Evolutionary conservation across 768 basidiomycete species (phyloP), one percentile per base, ranked within the genome.

Genomic region (Phanerochaete carnosa): DNA sequence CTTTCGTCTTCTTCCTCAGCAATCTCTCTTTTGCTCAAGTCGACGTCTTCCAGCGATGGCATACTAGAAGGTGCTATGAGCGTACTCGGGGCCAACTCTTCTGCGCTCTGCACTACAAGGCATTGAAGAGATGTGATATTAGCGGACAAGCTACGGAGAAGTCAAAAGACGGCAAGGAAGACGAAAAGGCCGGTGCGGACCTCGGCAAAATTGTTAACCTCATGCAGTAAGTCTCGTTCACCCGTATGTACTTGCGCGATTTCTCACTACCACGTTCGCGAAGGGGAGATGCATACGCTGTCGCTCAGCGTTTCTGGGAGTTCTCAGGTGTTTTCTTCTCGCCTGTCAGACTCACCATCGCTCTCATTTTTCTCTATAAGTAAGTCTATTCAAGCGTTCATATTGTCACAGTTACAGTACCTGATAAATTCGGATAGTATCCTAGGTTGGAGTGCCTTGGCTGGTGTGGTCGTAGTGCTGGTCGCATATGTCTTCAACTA

Each of bases 371-470:
- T 71, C 77, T 93, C 3, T 90, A 92, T 71, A 79, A 82, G 90
- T 89, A 62, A 67, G 83, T 71, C 6, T 26, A 7, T 11, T 11
- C 5, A 4, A 19, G 26, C 23, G 6, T 45, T 4, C 46, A n/a
- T n/a, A n/a, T n/a, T n/a, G 22, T 26, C 43, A 16, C 29, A 54
- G 32, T 55, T 9, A 37, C 22, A 19, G 50, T 12, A 57, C 23
- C 25, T 55, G 37, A 37, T 58, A 66, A 25, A 63, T 49, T 51
- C 58, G 25, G 28, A 19, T n/a, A 92, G 89, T 35, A 75, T 92
- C 37, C 78, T 93, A 28, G 92, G 92, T 5, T 91, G 89, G 87
- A 87, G 87, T 57, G 85, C 89, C 0, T 78, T 92, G 33, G 83
- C 87, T 26, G 90, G 89, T 7, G 86, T 90, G 12, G 77, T 77